These are phyloP conservation scores for Fusarium brevicatenulatum DNA, from an alignment of 2,329 filamentous ascomycete species.

Conservation along the genomic window DNA sequence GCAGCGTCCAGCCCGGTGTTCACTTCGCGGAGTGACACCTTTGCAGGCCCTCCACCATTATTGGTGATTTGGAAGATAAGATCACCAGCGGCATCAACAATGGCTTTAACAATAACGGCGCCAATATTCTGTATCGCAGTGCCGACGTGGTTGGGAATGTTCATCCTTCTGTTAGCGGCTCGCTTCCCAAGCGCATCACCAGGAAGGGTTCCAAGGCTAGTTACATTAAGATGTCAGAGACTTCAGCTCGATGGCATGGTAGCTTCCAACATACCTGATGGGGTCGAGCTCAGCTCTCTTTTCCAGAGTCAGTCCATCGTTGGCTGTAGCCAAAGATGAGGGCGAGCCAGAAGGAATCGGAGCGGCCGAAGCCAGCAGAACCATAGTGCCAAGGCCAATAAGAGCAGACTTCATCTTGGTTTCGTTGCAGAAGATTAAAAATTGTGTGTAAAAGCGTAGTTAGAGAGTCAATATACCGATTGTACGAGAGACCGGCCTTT, in stretches of 20 bases:
- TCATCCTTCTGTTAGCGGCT: background rate
- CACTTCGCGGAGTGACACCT: background rate
- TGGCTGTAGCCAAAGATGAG: background rate
- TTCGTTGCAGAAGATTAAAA: accelerated
- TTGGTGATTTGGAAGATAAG: background rate
- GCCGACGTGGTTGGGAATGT: background rate
- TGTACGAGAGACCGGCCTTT: background rate
- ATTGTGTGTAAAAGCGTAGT: background rate
- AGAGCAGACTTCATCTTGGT: background rate
- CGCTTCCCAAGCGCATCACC: background rate
- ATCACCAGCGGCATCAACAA: background rate
- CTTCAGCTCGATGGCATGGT: background rate
- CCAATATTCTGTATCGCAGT: background rate
- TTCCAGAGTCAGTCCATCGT: background rate
- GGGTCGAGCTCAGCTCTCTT: background rate
- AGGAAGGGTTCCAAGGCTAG: background rate
- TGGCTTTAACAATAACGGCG: background rate
- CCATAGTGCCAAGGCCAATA: background rate
- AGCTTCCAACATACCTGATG: background rate
- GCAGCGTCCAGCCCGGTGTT: background rate
- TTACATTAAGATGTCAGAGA: background rate
- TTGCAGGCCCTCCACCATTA: accelerated
- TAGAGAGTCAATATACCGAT: background rate
- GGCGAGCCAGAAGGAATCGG: background rate
- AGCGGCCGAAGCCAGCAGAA: background rate